phyloP scores from a whole-genome alignment of 1,139 yeast species.

The Yamadazyma sp. region DNA sequence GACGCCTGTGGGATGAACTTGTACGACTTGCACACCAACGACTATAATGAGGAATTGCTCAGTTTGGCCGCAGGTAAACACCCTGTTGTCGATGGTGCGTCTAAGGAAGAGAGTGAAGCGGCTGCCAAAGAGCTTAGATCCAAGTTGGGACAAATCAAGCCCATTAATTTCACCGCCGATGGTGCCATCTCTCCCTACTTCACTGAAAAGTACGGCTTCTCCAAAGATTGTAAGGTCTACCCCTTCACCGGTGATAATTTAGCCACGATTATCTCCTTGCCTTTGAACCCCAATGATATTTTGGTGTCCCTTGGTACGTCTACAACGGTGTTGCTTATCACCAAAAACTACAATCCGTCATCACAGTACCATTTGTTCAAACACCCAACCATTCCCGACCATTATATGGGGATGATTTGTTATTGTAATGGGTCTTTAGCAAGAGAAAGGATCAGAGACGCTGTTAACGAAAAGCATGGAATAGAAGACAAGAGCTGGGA shows the following conservation, averaged over 20 bases:
- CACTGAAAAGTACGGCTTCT: conserved; percentile 62
- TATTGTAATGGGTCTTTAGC: conserved; percentile 92
- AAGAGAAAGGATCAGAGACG: conserved; percentile 72
- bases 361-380: conserved; percentile 81
- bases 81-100: conserved; percentile 31
- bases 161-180: conserved; percentile 39
- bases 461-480: conserved; percentile 49
- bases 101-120: conserved; percentile 20
- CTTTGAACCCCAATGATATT: conserved; percentile 73
- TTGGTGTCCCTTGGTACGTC: conserved; percentile 86
- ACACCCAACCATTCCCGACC: conserved; percentile 76
- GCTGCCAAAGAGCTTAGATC: conserved; percentile 41
- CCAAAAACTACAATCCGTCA: conserved; percentile 76
- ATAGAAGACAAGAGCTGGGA: conserved; percentile 52
- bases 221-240: conserved; percentile 51
- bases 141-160: conserved; percentile 54
- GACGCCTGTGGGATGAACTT: conserved; percentile 94
- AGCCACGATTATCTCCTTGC: conserved; percentile 83
- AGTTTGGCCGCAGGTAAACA: conserved; percentile 55
- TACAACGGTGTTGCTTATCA: conserved; percentile 80
- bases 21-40: conserved; percentile 59
- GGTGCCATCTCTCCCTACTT: conserved; percentile 62
- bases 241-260: conserved; percentile 89
- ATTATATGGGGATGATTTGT: conserved; percentile 94
- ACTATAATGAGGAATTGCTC: conserved; percentile 54